Percentiles rank a stretch among this genome's conserved stretches.
phyloP scores from a whole-genome alignment of 768 basidiomycete species.

The Rhizopogon vinicolor region DNA sequence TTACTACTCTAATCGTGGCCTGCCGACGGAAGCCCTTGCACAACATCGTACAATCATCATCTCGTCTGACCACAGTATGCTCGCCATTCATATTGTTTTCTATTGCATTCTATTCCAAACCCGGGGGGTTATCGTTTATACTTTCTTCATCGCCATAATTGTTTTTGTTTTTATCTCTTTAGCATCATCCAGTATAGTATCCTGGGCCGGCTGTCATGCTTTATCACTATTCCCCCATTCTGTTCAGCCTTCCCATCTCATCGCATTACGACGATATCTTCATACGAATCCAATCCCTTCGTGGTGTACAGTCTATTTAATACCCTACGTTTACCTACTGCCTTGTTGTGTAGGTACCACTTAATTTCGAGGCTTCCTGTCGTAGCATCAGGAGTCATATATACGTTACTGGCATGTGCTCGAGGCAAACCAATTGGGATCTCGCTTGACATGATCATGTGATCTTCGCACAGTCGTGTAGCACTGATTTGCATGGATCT shows the following conservation, averaged over 20 bases:
- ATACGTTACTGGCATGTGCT: slow-evolving; percentile 2
- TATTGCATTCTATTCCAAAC: slow-evolving; percentile 11
- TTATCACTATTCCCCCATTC: slow-evolving; percentile 17
- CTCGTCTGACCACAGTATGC: slow-evolving; percentile 10
- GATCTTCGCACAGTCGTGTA: too few species aligned
- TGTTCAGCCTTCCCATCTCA: slow-evolving; percentile 15
- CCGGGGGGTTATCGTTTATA: slow-evolving; percentile 20
- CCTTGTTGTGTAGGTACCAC: slow-evolving; percentile 23
- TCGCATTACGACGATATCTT: slow-evolving; percentile 22
- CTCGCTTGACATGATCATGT: not conserved
- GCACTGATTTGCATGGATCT: too few species aligned
- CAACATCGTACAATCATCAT: slow-evolving; percentile 19
- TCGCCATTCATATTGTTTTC: slow-evolving; percentile 18
- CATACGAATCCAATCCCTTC: slow-evolving; percentile 15
- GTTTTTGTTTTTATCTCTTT: slow-evolving; percentile 18
- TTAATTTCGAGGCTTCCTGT: slow-evolving; percentile 23
- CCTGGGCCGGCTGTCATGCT: slow-evolving; percentile 20
- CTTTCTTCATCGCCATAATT: slow-evolving; percentile 26
- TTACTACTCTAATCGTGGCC: slow-evolving; percentile 11
- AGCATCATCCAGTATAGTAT: slow-evolving; percentile 25
- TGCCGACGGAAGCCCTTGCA: slow-evolving; percentile 23
- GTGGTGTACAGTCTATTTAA: slow-evolving; percentile 31
- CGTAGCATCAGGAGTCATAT: slow-evolving; percentile 15
- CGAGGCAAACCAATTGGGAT: not conserved
- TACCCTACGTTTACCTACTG: slow-evolving; percentile 29